phyloP scores from a whole-genome alignment of 768 basidiomycete genomes.

The Porphyrellus cyaneotinctus region DNA sequence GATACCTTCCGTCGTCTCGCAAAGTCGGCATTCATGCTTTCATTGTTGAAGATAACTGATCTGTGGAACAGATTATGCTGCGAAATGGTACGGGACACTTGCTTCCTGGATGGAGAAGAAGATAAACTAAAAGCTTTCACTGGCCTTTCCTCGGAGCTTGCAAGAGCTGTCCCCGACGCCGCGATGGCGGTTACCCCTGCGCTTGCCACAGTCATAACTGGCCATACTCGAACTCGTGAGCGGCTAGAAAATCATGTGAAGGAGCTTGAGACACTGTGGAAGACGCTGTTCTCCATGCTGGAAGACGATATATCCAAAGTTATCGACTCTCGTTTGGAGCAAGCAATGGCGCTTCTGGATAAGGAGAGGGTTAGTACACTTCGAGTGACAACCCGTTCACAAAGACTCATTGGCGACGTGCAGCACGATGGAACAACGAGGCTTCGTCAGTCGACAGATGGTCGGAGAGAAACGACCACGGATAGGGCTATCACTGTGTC shows the following conservation, averaged over 20 bases:
- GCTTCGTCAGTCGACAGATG: conserved; percentile 10
- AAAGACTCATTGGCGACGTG: conserved; percentile 9
- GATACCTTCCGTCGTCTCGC: conserved; percentile 41
- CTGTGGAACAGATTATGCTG: conserved; percentile 39
- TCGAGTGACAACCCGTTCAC: conserved; percentile 18
- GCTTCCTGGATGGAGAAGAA: conserved; percentile 41
- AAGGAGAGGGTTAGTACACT: conserved; percentile 29
- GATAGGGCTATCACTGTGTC: conserved; percentile 13
- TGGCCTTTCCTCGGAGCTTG: conserved; percentile 45
- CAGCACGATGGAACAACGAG: conserved; percentile 4
- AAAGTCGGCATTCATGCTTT: conserved; percentile 19
- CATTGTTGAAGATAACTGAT: conserved; percentile 11
- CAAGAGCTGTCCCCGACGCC: conserved; percentile 41
- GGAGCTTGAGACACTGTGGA: conserved; percentile 45
- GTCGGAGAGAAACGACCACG: conserved; percentile 8
- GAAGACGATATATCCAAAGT: conserved; percentile 38
- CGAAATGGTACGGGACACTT: conserved; percentile 41
- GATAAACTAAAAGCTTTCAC: conserved; percentile 47
- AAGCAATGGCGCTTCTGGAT: conserved; percentile 33
- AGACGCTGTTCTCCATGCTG: conserved; percentile 41
- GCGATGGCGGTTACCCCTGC: conserved; percentile 42
- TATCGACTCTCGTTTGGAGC: conserved; percentile 31
- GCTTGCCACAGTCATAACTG: conserved; percentile 42
- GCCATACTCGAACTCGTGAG: conserved; percentile 41
- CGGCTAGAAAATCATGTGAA: conserved; percentile 37